These are phyloP conservation scores for Lichtheimia corymbifera DNA, from an alignment of 371 early-diverging fungal genomes.

Conservation along the genomic window DNA sequence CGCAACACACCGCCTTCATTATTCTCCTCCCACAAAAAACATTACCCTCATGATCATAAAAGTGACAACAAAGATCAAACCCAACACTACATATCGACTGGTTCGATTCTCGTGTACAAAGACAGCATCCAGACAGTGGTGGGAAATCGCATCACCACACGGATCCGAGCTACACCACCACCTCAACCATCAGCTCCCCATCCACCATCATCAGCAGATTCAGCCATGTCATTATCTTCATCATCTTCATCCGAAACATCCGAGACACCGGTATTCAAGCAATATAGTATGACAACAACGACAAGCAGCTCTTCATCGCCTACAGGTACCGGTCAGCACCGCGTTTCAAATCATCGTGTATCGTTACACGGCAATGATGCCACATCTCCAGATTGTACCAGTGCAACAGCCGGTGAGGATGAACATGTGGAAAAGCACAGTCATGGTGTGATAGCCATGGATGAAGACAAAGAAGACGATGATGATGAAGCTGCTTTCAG, in stretches of 20 bases:
- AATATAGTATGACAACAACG: no score
- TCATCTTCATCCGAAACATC: no score
- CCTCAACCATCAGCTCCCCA: conserved; percentile 1
- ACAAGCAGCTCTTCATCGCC: no score
- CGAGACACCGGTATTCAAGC: no score
- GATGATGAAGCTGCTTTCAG: neutral
- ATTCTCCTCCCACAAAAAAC: neutral
- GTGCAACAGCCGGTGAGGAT: no score
- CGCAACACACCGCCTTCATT: neutral
- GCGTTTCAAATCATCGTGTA: no score
- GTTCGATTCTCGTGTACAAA: neutral
- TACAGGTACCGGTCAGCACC: no score
- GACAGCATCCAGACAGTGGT: conserved; percentile 5
- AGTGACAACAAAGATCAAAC: no score
- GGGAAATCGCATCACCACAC: conserved; percentile 5
- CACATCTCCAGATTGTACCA: no score
- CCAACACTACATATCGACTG: conserved; percentile 1
- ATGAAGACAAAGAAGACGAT: neutral
- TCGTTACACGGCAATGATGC: no score
- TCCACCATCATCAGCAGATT: conserved; percentile 14
- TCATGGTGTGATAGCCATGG: neutral
- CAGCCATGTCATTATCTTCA: neutral
- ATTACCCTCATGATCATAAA: neutral
- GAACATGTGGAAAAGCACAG: no score
- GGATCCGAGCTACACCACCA: conserved; percentile 8